phyloP scores from a whole-genome alignment of 139 green algal genomes.

The Microglena sp. region DNA sequence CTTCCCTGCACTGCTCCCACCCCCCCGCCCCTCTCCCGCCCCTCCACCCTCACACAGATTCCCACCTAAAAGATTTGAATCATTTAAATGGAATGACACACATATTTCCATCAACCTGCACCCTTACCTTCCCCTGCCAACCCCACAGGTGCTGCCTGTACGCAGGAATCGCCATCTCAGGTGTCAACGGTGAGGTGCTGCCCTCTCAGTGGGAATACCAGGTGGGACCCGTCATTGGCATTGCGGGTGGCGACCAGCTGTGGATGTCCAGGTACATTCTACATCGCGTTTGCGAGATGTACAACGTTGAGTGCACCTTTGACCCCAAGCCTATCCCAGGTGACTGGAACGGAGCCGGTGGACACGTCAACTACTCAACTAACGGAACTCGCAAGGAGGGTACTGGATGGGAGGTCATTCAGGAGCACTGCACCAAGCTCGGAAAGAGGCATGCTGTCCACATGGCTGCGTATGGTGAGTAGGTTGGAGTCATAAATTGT shows the following conservation, averaged over 20 bases:
- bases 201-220: constrained; percentile 98
- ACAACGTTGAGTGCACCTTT: constrained; percentile 88
- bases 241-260: constrained; percentile 83
- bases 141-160: too few species aligned
- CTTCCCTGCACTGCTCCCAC: too few species aligned
- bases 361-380: constrained; percentile 95
- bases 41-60: too few species aligned
- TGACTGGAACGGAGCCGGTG: constrained; percentile 97
- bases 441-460: constrained; percentile 65
- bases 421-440: constrained; percentile 74
- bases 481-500: too few species aligned
- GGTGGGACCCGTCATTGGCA: constrained; percentile 75
- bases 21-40: too few species aligned
- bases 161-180: constrained; percentile 86
- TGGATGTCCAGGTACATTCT: constrained; percentile 95
- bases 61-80: too few species aligned
- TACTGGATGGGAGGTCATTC: constrained; percentile 78
- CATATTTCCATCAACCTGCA: too few species aligned
- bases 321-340: constrained; percentile 97
- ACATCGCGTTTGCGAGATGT: constrained; percentile 80
- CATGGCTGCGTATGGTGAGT: constrained; percentile 39
- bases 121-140: too few species aligned
- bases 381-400: constrained; percentile 62
- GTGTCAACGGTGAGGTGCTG: constrained; percentile 97
- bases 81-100: too few species aligned